Conservation (phyloP, 2,329 filamentous ascomycete species). For the Colletotrichum echinochloae region DNA sequence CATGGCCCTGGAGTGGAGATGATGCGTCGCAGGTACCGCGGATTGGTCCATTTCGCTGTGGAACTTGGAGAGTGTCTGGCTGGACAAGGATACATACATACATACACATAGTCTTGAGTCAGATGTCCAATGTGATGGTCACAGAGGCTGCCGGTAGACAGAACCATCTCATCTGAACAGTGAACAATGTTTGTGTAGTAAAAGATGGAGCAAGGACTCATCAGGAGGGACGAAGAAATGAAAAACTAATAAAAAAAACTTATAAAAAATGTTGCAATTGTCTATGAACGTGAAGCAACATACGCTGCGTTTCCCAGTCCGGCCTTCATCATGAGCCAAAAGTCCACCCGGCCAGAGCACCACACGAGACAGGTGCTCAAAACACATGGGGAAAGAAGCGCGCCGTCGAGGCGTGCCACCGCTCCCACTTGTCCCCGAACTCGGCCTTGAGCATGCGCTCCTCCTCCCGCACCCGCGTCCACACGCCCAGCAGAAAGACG, state of each 20-base stretch:
- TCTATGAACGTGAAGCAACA: not conserved
- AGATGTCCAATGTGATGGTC: not conserved
- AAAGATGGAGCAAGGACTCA: not conserved
- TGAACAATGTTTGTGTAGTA: accelerated
- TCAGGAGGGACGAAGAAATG: too few relatives aligned
- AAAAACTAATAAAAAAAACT: not conserved
- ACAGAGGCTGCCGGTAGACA: not conserved
- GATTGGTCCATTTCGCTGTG: conserved; percentile 7
- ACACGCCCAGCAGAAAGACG: conserved; percentile 44
- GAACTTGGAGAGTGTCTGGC: not conserved
- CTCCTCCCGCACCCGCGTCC: conserved; percentile 59
- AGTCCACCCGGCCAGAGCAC: not conserved
- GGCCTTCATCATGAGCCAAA: not conserved
- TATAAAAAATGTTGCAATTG: not conserved
- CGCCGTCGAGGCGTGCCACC: conserved; percentile 60
- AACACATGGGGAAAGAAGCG: conserved; percentile 61
- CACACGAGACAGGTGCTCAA: conserved; percentile 41
- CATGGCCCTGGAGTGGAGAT: conserved; percentile 9
- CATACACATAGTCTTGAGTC: not conserved
- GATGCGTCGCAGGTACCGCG: not conserved
- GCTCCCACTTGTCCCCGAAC: conserved; percentile 62
- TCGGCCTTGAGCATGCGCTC: conserved; percentile 60
- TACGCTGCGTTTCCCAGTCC: not conserved
- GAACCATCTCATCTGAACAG: not conserved
- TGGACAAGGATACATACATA: not conserved